A percentile compares a stretch with the other conserved stretches of the same genome.
Conservation (phyloP, 441 rosid species). For the Bocquillonia castaneifolia region DNA sequence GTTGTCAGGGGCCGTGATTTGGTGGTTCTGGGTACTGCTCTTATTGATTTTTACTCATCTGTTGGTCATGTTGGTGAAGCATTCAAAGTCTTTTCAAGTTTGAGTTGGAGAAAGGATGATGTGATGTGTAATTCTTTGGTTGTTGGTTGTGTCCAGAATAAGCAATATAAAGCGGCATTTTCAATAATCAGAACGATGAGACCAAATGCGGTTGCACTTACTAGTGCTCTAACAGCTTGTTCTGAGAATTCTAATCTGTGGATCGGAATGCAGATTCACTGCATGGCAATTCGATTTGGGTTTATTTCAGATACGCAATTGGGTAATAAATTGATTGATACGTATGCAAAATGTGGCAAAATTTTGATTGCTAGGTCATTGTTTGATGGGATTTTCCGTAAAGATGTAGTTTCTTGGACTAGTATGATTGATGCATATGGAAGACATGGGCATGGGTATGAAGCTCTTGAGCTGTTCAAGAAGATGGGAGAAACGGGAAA, state of each 20-base stretch:
- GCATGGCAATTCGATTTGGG: conserved; percentile 46
- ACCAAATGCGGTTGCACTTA: conserved; percentile 57
- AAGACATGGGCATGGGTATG: conserved; percentile 52
- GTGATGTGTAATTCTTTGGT: conserved; percentile 63
- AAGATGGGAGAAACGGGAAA: conserved; percentile 43
- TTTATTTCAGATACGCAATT: conserved; percentile 49
- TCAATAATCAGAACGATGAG: conserved; percentile 40
- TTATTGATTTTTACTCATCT: conserved; percentile 58
- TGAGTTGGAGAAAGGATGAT: conserved; percentile 36
- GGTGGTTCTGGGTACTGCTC: conserved; percentile 61
- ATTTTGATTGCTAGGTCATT: conserved; percentile 32
- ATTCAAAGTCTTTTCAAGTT: conserved; percentile 41
- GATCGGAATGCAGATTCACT: conserved; percentile 70
- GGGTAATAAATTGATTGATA: conserved; percentile 62
- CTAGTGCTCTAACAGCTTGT: conserved; percentile 63
- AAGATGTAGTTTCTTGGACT: conserved; percentile 69
- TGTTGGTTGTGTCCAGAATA: conserved; percentile 54
- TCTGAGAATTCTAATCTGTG: conserved; percentile 58
- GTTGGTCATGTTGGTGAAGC: conserved; percentile 47
- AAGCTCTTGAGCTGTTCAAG: conserved; percentile 51
- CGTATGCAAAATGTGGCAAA: conserved; percentile 74
- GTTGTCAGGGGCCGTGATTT: conserved; percentile 61
- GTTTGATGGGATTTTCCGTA: conserved; percentile 39
- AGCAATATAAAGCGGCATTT: conserved; percentile 47
- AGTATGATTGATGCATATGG: conserved; percentile 72